Evolutionary conservation across 768 basidiomycete species (phyloP).

Genomic region (Pleurotus ostreatus): DNA sequence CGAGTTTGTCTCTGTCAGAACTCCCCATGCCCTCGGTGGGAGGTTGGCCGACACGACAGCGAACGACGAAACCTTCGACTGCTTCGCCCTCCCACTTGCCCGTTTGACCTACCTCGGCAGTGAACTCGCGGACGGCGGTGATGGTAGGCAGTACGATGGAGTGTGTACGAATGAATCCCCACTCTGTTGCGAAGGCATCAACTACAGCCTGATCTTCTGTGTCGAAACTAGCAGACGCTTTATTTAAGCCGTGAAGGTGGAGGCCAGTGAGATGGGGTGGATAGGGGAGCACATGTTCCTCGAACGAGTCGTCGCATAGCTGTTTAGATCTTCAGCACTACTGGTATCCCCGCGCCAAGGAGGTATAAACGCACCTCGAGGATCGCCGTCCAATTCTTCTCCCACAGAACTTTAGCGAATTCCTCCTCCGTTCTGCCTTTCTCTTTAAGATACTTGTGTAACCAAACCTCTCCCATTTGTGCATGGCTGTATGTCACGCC

Average conservation of each 20-base stretch:
- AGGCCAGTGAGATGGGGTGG: conserved; percentile 80
- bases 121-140: conserved; percentile 67
- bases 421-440: conserved; percentile 68
- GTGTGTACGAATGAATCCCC: conserved; percentile 85
- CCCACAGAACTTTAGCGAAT: conserved; percentile 73
- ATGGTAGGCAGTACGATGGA: conserved; percentile 58
- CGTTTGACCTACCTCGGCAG: conserved; percentile 55
- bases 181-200: conserved; percentile 78
- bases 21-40: conserved; percentile 26
- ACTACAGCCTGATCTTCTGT: conserved; percentile 69
- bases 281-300: conserved; percentile 92
- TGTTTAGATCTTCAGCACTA: conserved; percentile 23
- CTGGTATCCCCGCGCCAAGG: neutral
- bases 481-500: conserved; percentile 61
- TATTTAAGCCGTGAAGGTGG: conserved; percentile 90
- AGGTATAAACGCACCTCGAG: conserved; percentile 66
- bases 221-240: conserved; percentile 57
- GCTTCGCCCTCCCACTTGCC: conserved; percentile 83
- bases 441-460: conserved; percentile 58
- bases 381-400: conserved; percentile 82
- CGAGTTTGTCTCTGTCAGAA: conserved; percentile 23
- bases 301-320: conserved; percentile 97
- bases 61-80: conserved; percentile 93
- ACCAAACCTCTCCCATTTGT: conserved; percentile 79
- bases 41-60: conserved; percentile 56